Conservation (phyloP, 2,329 filamentous ascomycete species). For the Fusarium tricinctum region DNA sequence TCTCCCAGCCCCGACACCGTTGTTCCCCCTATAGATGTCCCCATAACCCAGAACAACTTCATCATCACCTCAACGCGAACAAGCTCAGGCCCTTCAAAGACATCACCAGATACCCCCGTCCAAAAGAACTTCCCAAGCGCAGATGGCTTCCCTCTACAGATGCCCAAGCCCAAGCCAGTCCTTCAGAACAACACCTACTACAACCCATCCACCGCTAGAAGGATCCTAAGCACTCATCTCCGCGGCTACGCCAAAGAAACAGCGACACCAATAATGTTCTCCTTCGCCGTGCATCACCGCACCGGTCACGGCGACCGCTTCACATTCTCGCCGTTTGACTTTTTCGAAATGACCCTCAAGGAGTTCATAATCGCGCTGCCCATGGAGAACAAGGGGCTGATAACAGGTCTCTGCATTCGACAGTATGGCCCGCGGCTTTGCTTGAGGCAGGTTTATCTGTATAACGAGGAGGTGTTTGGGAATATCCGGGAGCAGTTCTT, state of each 20-base stretch:
- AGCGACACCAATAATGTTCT: constrained; percentile 10
- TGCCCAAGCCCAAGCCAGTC: background rate
- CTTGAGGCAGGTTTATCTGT: constrained; percentile 27
- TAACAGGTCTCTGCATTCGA: constrained; percentile 17
- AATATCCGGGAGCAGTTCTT: constrained; percentile 21
- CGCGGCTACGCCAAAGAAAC: background rate
- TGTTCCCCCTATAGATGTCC: background rate
- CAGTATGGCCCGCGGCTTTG: constrained; percentile 4
- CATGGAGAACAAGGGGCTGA: constrained; percentile 24
- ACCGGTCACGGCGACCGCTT: background rate
- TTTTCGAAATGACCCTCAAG: constrained; percentile 18
- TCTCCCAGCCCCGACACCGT: background rate
- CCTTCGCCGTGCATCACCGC: constrained; percentile 18
- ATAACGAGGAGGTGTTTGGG: constrained; percentile 24
- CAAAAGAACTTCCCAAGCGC: background rate
- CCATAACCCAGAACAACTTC: background rate
- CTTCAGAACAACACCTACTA: background rate
- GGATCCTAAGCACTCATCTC: constrained; percentile 9
- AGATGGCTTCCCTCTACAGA: background rate
- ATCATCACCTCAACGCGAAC: background rate
- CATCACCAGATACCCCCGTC: background rate
- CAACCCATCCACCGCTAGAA: background rate
- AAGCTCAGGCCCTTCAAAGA: background rate
- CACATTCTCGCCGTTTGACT: constrained; percentile 1
- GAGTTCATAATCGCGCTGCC: constrained; percentile 21